Percentiles rank a stretch among this genome's conserved stretches.
These are phyloP conservation scores for Phialophora expanda DNA, from an alignment of 2,329 filamentous ascomycete species.

Conservation along the genomic window DNA sequence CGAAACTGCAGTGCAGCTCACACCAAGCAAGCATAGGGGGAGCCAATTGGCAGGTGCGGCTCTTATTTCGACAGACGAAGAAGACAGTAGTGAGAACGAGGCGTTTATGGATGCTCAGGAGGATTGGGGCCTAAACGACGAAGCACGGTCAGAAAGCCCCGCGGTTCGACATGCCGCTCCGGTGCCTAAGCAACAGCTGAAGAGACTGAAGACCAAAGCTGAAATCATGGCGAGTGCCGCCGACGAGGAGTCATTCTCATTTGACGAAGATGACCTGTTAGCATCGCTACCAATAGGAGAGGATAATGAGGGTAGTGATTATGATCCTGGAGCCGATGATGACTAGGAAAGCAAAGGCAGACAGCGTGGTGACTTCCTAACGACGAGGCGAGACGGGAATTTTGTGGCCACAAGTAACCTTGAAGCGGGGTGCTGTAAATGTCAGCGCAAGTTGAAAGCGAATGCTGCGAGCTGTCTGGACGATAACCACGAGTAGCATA, in stretches of 20 bases:
- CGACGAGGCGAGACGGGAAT: background rate
- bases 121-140: slow-evolving; percentile 7
- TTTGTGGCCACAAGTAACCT: background rate
- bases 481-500: background rate
- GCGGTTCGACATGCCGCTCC: slow-evolving; percentile 3
- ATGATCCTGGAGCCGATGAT: slow-evolving; percentile 21
- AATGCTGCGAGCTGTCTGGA: background rate
- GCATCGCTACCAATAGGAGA: slow-evolving; percentile 29
- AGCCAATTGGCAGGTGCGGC: slow-evolving; percentile 36
- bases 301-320: slow-evolving; percentile 35
- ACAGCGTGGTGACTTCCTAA: background rate
- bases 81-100: slow-evolving; percentile 25
- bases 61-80: slow-evolving; percentile 36
- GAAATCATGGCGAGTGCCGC: slow-evolving; percentile 39
- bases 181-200: slow-evolving; percentile 21
- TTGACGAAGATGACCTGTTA: slow-evolving; percentile 29
- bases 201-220: slow-evolving; percentile 42
- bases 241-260: slow-evolving; percentile 22
- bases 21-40: slow-evolving; percentile 31
- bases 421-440: background rate
- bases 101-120: slow-evolving; percentile 36
- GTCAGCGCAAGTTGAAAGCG: background rate
- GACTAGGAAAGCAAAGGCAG: background rate
- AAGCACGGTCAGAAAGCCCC: background rate
- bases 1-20: slow-evolving; percentile 12